Conservation (phyloP, 1,139 yeast species). For the Saccharomycopsis hybrid region DNA sequence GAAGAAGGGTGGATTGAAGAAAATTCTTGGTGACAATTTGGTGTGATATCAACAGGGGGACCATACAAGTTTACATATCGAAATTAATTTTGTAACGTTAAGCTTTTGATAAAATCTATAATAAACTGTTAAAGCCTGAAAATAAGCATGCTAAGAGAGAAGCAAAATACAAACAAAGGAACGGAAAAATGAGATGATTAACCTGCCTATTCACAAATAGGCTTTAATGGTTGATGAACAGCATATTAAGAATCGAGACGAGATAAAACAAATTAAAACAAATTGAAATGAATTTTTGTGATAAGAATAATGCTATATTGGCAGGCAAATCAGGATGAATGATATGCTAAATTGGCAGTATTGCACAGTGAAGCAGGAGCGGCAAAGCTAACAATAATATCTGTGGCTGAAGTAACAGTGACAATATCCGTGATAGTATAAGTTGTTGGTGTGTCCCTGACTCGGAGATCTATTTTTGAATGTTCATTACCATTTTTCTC, state of each 20-base stretch:
- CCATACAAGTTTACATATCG: too few relatives aligned
- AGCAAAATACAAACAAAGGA: not conserved
- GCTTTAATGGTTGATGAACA: too few relatives aligned
- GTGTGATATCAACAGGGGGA: too few relatives aligned
- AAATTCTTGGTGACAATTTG: too few relatives aligned
- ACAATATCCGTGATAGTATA: conserved; percentile 13
- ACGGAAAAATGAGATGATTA: too few relatives aligned
- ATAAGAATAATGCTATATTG: too few relatives aligned
- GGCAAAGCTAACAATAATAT: conserved; percentile 6
- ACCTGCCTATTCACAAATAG: too few relatives aligned
- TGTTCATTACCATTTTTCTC: conserved; percentile 7
- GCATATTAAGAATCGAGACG: too few relatives aligned
- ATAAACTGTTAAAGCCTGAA: too few relatives aligned
- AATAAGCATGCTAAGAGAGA: not conserved
- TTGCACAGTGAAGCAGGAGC: conserved; percentile 1
- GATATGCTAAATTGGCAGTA: not conserved
- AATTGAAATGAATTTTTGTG: not conserved
- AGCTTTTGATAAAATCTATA: too few relatives aligned
- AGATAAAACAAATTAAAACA: not conserved
- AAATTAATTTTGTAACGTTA: too few relatives aligned
- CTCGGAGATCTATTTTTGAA: not conserved
- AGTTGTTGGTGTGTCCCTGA: conserved; percentile 1
- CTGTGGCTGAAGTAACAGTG: conserved; percentile 12
- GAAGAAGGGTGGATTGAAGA: too few relatives aligned
- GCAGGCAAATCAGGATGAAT: not conserved